phyloP scores from a whole-genome alignment of 148 eudicot species.

The Rhododendron vialii region DNA sequence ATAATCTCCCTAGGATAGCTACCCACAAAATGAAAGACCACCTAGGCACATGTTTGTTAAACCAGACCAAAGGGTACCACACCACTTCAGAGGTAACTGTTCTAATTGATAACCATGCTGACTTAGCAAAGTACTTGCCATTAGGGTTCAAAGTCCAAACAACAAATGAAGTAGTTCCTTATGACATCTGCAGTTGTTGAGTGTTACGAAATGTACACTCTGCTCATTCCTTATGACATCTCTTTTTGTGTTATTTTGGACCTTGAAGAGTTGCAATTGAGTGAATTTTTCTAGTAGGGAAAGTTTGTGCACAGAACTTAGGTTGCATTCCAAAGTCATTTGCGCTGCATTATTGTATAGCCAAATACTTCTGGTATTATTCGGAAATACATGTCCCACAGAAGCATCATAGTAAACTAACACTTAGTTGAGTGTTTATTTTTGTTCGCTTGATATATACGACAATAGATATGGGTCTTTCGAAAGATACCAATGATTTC shows the following conservation, averaged over 20 bases:
- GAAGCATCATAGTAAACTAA: neutral
- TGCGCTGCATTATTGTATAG: neutral
- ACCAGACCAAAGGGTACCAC: too few species aligned
- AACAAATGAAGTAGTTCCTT: too few species aligned
- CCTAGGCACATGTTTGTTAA: too few species aligned
- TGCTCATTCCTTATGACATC: neutral
- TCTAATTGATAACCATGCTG: too few species aligned
- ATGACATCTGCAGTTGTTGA: conserved; percentile 39
- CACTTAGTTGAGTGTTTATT: too few species aligned
- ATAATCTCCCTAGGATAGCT: too few species aligned
- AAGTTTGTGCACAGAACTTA: neutral
- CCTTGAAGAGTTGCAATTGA: neutral
- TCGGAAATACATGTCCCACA: neutral
- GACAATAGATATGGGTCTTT: neutral
- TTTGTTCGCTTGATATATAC: neutral
- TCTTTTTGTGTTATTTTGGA: conserved; percentile 2
- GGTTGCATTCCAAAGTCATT: neutral
- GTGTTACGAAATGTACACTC: conserved; percentile 69
- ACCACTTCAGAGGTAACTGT: too few species aligned
- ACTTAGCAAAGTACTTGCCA: too few species aligned
- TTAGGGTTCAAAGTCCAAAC: too few species aligned
- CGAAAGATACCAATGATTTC: too few species aligned
- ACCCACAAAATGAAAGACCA: too few species aligned
- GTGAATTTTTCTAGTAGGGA: neutral
- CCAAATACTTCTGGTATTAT: neutral